Base-by-base conservation (phyloP, 108 stramenopile genomes). In the Nitzschia sp. region DNA sequence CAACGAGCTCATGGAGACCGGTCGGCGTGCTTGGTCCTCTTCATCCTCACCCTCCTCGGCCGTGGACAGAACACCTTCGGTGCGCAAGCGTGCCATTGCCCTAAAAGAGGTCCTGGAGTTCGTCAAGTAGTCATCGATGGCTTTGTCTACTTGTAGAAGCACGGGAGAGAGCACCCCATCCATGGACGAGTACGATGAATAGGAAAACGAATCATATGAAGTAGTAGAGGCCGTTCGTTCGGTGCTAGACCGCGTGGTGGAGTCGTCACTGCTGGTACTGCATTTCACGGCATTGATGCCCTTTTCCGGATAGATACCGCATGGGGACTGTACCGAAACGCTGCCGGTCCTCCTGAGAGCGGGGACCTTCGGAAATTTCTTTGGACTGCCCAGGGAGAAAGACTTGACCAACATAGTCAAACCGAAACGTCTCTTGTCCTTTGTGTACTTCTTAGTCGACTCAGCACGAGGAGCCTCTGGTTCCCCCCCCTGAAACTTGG, bases 161-260 rank as follows among this genome's bases (percentile, higher is more conserved):
- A n/a, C n/a, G n/a, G n/a, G n/a, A n/a, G n/a, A n/a, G n/a, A n/a
- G n/a, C n/a, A n/a, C n/a, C n/a, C n/a, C n/a, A n/a, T n/a, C n/a
- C n/a, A n/a, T n/a, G n/a, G n/a, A n/a, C n/a, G n/a, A n/a, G n/a
- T n/a, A n/a, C n/a, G n/a, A n/a, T n/a, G n/a, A n/a, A n/a, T n/a
- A n/a, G n/a, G n/a, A n/a, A n/a, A n/a, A n/a, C n/a, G n/a, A n/a
- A n/a, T n/a, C n/a, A n/a, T 36, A 44, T 41, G 60, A 61, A 17
- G 15, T 19, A 1, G 60, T 41, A n/a, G 60, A 61, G 13, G 26
- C 60, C 23, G 60, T 61, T 21, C 60, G 60, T 25, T 41, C 60
- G 1, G 60, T 34, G 15, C 41, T 25, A 8, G 60, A 61, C 1
- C 22, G 38, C 21, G 33, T 32, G 11, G 57, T 41, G 25, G 41